These are phyloP conservation scores for Cryptosporidium sp. DNA, from an alignment of 169 alveolate genomes.

Conservation along the genomic window DNA sequence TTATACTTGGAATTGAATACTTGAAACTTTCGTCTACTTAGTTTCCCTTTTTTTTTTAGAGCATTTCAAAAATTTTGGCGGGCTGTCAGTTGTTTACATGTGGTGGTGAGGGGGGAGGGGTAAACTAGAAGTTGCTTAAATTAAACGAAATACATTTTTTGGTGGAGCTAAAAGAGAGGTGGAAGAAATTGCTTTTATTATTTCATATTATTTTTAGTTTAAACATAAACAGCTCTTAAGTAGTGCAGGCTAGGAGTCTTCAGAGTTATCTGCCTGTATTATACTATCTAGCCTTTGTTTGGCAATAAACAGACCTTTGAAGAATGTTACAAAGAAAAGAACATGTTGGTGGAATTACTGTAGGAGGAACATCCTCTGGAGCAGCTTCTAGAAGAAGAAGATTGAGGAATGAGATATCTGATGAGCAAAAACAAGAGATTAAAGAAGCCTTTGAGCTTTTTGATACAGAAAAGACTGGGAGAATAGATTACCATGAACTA, in stretches of 20 bases:
- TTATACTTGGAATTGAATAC: no score
- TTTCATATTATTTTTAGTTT: no score
- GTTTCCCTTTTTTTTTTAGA: neutral
- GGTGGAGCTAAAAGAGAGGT: neutral
- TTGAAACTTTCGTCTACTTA: neutral
- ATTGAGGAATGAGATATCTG: constrained; percentile 86
- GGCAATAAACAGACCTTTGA: neutral
- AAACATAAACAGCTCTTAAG: no score
- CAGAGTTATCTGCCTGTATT: neutral
- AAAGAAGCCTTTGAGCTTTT: constrained; percentile 97
- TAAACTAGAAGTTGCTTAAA: neutral
- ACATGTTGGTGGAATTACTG: constrained; percentile 32
- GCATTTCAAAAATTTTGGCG: neutral
- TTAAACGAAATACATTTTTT: neutral
- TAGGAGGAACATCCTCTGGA: constrained; percentile 51
- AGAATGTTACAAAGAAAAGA: constrained; percentile 62
- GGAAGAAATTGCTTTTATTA: neutral
- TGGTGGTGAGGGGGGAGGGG: neutral
- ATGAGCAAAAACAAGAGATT: constrained; percentile 94
- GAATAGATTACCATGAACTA: constrained; percentile 95
- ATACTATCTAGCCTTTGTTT: neutral
- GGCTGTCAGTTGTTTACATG: neutral
- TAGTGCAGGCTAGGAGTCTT: neutral
- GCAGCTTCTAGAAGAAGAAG: constrained; percentile 71
- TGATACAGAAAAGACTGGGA: constrained; percentile 96